Percentiles rank a stretch among this genome's conserved stretches.
These are phyloP conservation scores for Viola odorata DNA, from an alignment of 345 rosid species.

Conservation along the genomic window DNA sequence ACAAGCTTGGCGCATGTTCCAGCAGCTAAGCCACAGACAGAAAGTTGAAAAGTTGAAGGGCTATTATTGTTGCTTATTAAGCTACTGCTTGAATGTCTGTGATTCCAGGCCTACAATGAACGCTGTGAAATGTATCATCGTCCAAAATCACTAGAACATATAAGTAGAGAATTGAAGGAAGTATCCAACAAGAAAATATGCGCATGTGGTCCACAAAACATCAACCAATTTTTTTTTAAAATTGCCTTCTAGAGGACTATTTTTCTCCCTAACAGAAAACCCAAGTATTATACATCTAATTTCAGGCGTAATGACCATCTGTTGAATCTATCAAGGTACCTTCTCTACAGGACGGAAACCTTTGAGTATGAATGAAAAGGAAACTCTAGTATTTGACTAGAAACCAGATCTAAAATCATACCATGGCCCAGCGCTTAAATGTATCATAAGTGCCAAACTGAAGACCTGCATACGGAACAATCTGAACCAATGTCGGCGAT, in stretches of 20 bases:
- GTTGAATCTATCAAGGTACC: no score
- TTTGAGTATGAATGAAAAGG: background rate
- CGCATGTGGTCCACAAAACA: background rate
- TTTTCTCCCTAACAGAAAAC: background rate
- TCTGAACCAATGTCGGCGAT: conserved; percentile 88
- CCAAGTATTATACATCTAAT: background rate
- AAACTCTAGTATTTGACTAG: background rate
- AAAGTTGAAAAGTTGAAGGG: conserved; percentile 76
- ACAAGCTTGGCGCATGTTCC: conserved; percentile 99
- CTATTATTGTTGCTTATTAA: conserved; percentile 30
- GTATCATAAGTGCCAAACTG: conserved; percentile 95
- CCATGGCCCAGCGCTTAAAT: conserved; percentile 89
- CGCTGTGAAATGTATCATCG: background rate
- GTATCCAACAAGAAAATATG: background rate
- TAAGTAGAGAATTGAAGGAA: background rate
- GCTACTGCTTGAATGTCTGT: conserved; percentile 31
- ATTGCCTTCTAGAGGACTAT: background rate
- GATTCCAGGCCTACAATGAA: conserved; percentile 66
- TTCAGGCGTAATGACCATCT: background rate
- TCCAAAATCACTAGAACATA: background rate
- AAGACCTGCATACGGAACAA: conserved; percentile 94
- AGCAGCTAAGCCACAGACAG: conserved; percentile 80
- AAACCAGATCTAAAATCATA: conserved; percentile 19
- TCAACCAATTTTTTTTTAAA: background rate
- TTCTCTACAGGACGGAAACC: background rate